Evolutionary conservation across 2,329 filamentous ascomycete species (phyloP), one percentile per base, ranked within the genome.

Genomic region (Atkinsonella texensis): DNA sequence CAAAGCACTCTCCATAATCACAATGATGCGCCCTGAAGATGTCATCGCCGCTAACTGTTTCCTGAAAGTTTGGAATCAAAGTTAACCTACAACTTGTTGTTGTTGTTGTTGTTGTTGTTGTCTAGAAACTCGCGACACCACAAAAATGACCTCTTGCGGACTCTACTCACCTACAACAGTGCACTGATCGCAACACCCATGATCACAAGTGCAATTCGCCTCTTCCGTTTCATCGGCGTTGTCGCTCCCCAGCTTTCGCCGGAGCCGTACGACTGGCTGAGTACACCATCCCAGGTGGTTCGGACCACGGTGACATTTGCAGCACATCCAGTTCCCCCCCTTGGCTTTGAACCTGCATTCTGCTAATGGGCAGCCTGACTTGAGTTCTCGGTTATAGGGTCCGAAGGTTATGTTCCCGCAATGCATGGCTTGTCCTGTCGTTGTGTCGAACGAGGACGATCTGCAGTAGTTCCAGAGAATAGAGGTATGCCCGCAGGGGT

Each of bases 231-330:
- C 59, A 50, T 59, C 60, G 1, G 63, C 66, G 11, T 66, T 57
- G 7, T 60, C 54, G 52, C 48, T 42, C 4, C 43, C 51, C 17
- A 50, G 33, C 28, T 68, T 69, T 48, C 60, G 61, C 47, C 60
- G 52, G 55, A 63, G 57, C 40, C 61, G 63, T 32, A 56, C 58
- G 39, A 60, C 62, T 12, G 65, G 62, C 55, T 69, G 70, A 10
- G 66, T 69, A 59, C 77, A 80, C 76, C 76, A 80, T 7, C 76
- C 77, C 53, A 69, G 65, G 1, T 63, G 70, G 58, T 80, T 79
- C 17, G 75, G 73, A 0, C 74, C 74, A 40, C 73, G 67, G 2
- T 70, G 65, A 57, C 77, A 80, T 35, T 68, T 59, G 61, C 77
- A 80, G 56, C 77, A 80, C n/a, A 65, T 70, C 77, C 77, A 80